Evolutionary conservation across 2,329 filamentous ascomycete genomes (phyloP).

Genomic region (Lecanoromycetidae sp.): DNA sequence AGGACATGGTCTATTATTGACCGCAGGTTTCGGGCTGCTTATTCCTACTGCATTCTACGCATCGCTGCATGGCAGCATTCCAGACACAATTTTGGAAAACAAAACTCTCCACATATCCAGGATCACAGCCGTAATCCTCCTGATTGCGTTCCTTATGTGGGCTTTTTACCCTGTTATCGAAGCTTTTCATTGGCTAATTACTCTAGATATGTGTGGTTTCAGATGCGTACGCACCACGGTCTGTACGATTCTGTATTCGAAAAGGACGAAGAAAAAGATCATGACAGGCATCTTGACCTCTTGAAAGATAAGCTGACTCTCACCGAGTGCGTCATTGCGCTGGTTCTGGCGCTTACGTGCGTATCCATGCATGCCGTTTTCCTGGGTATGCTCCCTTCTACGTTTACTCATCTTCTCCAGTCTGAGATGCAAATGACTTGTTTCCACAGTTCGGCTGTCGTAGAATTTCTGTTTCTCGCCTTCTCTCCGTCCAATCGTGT

Average conservation of each 20-base stretch:
- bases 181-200: not conserved
- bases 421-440: too few relatives aligned
- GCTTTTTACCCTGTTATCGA: not conserved
- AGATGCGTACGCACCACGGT: constrained; percentile 63
- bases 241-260: constrained; percentile 66
- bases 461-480: too few relatives aligned
- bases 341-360: constrained; percentile 51
- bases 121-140: constrained; percentile 56
- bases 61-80: constrained; percentile 29
- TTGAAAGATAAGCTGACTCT: constrained; percentile 59
- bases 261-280: constrained; percentile 55
- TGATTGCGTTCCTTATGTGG: constrained; percentile 55
- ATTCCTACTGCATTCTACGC: constrained; percentile 37
- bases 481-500: too few relatives aligned
- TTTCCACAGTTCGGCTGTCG: too few relatives aligned
- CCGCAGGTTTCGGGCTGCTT: constrained; percentile 50
- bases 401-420: not conserved
- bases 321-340: constrained; percentile 56
- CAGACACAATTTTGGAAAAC: constrained; percentile 28
- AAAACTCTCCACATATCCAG: constrained; percentile 56
- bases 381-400: constrained; percentile 28
- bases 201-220: constrained; percentile 51
- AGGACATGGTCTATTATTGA: constrained; percentile 63
- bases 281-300: constrained; percentile 49
- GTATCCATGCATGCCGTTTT: constrained; percentile 64